Evolutionary conservation across 192 early-diverging fungal species (phyloP), one percentile per base, ranked within the genome.

Genomic region (Coemansia sp.): DNA sequence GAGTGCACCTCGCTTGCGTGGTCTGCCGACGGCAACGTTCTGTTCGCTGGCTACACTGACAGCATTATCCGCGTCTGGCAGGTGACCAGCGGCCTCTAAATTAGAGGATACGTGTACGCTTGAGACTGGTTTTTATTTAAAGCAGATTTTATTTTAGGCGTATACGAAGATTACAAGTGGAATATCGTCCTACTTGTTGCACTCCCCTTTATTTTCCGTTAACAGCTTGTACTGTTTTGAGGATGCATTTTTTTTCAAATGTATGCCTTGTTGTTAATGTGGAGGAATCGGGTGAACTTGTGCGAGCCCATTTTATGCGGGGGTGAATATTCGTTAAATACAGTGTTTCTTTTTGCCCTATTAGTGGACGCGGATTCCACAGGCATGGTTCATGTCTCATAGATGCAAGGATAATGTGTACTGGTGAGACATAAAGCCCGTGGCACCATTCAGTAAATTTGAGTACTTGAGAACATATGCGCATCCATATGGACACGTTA

Each of bases 41-140:
- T 99, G 79, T 97, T 97, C 82, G 87, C 94, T 86, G 97, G 97
- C 65, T 99, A 97, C 93, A 92, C 94, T 64, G 97, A 95, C 83
- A 89, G 84, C 84, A 59, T 84, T 49, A 92, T 92, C 84, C 86
- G 89, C 60, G 90, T 93, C 68, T 92, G 89, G 89, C 82, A 89
- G 82, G 85, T 91, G 71, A 92, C 89, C 69, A 84, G 84, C 73
- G 71, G 73, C 70, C 34, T 76, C 53, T 82, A 76, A 81, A 38
- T 50, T 58, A 18, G 51, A 41, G 23, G 22, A 25, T 62, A 44
- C 38, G 38, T 14, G 12, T 44, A 44, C 38, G 38, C 38, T 16
- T 44, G 38, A 44, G 38, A 16, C 12, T 44, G 38, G 14, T 44
- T 44, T 44, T 44, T 44, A 4, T 44, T 44, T 44, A 16, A 16